Percentiles rank a stretch among this genome's conserved stretches.
phyloP scores from a whole-genome alignment of 306 rosid species.

The Citrullus amarus region DNA sequence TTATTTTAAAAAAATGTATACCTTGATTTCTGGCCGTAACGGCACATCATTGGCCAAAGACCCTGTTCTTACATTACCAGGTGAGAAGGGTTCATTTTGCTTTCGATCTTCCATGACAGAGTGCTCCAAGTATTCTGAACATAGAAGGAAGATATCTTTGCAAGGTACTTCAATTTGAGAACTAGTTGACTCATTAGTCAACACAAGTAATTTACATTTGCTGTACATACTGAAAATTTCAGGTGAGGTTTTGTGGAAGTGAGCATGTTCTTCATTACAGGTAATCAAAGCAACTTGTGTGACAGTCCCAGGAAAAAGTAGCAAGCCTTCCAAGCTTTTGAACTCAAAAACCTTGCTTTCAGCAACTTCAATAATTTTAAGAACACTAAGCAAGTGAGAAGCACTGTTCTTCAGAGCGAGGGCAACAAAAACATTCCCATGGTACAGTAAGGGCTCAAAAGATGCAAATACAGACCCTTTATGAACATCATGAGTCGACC shows the following conservation, averaged over 20 bases:
- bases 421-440: conserved; percentile 16
- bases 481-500: conserved; percentile 17
- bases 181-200: conserved; percentile 66
- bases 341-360: conserved; percentile 39
- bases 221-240: conserved; percentile 21
- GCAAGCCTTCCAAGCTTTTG: conserved; percentile 53
- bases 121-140: conserved; percentile 39
- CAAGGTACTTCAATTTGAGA: conserved; percentile 66
- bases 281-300: conserved; percentile 65
- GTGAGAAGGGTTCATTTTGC: conserved; percentile 21
- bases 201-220: conserved; percentile 48
- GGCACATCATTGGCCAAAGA: conserved; percentile 22
- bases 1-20: conserved; percentile 9
- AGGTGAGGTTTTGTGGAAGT: conserved; percentile 23
- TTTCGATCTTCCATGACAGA: conserved; percentile 34
- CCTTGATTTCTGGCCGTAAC: conserved; percentile 31
- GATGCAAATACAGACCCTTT: conserved; percentile 40
- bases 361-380: conserved; percentile 40
- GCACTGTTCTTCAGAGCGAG: conserved; percentile 57
- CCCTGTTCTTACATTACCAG: conserved; percentile 24
- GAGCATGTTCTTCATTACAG: conserved; percentile 32
- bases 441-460: conserved; percentile 29
- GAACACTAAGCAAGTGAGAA: conserved; percentile 38
- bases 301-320: conserved; percentile 67
- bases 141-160: conserved; percentile 38